Evolutionary conservation across 2,329 filamentous ascomycete genomes (phyloP).

Genomic region (Xylaria sp.): DNA sequence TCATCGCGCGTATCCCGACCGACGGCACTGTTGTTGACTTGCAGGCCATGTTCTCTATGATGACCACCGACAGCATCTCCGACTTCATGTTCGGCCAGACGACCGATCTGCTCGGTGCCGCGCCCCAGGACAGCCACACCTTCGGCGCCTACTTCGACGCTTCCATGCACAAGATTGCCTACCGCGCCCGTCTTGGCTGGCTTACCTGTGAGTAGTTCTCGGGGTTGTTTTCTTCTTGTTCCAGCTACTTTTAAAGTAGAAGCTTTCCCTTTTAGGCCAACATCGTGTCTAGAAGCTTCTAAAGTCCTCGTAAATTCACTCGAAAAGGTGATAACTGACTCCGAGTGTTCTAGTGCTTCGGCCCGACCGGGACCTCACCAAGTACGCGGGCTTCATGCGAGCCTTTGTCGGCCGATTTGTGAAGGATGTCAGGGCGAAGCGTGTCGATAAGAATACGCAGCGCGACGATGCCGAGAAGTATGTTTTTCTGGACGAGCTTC

Average conservation of each 20-base stretch:
- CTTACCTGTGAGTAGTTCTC: too few species aligned
- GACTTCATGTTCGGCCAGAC: constrained; percentile 69
- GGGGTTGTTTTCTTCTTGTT: too few species aligned
- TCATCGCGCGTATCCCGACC: constrained; percentile 68
- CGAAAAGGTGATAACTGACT: too few species aligned
- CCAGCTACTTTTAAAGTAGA: too few species aligned
- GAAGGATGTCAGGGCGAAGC: constrained; percentile 53
- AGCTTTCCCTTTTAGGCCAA: too few species aligned
- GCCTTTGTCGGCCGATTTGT: constrained; percentile 58
- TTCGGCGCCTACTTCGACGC: constrained; percentile 64
- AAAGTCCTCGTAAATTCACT: too few species aligned
- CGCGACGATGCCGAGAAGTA: constrained; percentile 56
- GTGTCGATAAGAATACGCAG: constrained; percentile 51
- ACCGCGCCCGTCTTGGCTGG: constrained; percentile 56
- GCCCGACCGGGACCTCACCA: constrained; percentile 53
- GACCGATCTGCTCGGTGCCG: constrained; percentile 54
- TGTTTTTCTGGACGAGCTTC: constrained; percentile 68
- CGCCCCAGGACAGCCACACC: constrained; percentile 52
- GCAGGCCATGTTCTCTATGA: constrained; percentile 70
- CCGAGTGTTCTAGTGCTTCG: too few species aligned
- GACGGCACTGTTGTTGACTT: constrained; percentile 69
- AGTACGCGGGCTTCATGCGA: constrained; percentile 55
- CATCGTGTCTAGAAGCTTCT: too few species aligned
- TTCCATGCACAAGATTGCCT: constrained; percentile 55
- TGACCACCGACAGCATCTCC: constrained; percentile 74